These are phyloP conservation scores for Torulaspora maleeae DNA, from an alignment of 805 yeast genomes.

Conservation along the genomic window DNA sequence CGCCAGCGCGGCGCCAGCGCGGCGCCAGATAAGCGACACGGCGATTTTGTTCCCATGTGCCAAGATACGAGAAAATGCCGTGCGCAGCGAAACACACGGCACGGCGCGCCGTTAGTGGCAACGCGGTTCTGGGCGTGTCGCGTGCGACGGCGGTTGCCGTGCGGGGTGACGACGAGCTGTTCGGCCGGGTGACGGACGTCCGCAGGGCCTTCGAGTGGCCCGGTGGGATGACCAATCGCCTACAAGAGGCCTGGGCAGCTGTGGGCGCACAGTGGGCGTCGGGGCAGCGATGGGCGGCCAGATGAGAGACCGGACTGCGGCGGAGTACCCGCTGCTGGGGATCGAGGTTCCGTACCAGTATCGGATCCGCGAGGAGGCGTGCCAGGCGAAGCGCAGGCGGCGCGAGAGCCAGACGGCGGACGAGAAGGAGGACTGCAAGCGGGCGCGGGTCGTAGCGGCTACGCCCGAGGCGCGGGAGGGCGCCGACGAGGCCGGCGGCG, in stretches of 20 bases:
- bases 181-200: too few species aligned
- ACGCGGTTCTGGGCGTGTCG: too few species aligned
- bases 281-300: not conserved
- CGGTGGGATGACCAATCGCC: not conserved
- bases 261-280: not conserved
- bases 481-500: not conserved
- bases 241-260: not conserved
- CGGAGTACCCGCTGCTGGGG: constrained; percentile 26
- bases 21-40: too few species aligned
- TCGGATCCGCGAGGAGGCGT: constrained; percentile 13
- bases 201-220: too few species aligned
- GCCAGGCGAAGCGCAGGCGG: constrained; percentile 3
- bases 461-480: not conserved
- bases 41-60: too few species aligned
- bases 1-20: too few species aligned
- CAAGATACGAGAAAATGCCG: too few species aligned
- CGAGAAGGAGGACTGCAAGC: constrained; percentile 6
- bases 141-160: too few species aligned
- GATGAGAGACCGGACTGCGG: constrained; percentile 11
- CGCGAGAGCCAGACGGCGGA: constrained; percentile 10
- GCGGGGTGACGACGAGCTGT: too few species aligned
- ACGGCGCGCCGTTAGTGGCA: too few species aligned
- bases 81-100: too few species aligned
- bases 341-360: constrained; percentile 28
- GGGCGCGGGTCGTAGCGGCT: constrained; percentile 6